Conservation (phyloP, 305 asterid genomes). For the Fraxinus floribunda region DNA sequence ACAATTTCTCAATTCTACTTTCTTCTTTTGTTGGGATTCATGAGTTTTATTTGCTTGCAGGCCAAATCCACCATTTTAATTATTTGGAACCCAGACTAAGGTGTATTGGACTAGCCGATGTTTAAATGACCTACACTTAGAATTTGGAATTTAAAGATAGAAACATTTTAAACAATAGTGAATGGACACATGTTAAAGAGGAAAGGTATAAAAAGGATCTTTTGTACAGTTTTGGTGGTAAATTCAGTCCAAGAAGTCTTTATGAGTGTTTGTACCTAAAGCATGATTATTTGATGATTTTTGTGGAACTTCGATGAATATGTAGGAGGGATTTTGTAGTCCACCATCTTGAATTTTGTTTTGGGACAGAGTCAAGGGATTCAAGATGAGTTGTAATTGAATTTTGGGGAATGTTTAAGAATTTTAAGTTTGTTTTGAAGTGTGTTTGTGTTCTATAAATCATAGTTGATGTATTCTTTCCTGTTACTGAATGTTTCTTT, state of each 20-base stretch:
- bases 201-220: background rate
- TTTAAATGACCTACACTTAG: background rate
- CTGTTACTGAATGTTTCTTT: background rate
- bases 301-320: background rate
- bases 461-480: background rate
- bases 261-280: background rate
- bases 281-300: background rate
- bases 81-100: background rate
- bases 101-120: background rate
- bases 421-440: background rate
- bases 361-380: background rate
- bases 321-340: background rate
- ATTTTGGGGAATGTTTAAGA: background rate
- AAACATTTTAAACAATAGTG: background rate
- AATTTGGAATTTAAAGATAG: background rate
- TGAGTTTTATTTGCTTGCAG: background rate
- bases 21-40: background rate
- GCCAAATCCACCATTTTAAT: background rate
- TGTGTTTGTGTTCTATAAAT: background rate
- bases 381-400: background rate
- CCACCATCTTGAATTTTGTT: background rate
- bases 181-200: background rate
- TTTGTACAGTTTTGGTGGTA: background rate
- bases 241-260: background rate
- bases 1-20: background rate